These are phyloP conservation scores for Nannochloris sp. DNA, from an alignment of 139 green algal genomes.

Conservation along the genomic window DNA sequence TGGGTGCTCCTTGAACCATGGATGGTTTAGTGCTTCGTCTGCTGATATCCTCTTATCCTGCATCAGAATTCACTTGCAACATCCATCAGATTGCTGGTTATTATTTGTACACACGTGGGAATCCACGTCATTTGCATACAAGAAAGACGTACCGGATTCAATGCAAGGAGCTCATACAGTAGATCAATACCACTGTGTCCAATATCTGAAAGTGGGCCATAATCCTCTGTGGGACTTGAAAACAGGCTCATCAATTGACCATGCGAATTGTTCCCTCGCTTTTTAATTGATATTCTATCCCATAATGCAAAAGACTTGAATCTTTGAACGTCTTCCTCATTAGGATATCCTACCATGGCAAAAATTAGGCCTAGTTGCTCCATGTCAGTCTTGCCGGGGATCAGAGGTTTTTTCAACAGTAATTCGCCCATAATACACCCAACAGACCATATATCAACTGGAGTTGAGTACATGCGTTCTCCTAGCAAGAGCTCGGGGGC, in stretches of 20 bases:
- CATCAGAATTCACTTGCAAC: conserved; percentile 4
- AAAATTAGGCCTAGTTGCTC: conserved; percentile 71
- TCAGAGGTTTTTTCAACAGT: conserved; percentile 41
- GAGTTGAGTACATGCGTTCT: conserved; percentile 60
- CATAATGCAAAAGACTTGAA: conserved; percentile 38
- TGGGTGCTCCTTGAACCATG: conserved; percentile 44
- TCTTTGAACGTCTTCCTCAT: conserved; percentile 63
- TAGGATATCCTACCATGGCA: conserved; percentile 66
- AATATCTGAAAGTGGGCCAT: conserved; percentile 29
- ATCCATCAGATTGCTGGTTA: conserved; percentile 6
- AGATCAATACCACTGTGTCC: conserved; percentile 48
- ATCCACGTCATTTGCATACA: too few relatives aligned
- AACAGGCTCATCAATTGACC: conserved; percentile 37
- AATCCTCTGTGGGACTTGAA: conserved; percentile 15
- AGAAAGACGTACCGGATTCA: conserved; percentile 25
- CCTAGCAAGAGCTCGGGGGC: conserved; percentile 85
- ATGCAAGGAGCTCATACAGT: conserved; percentile 41
- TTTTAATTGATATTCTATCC: conserved; percentile 20
- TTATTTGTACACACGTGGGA: background rate
- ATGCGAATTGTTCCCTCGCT: background rate
- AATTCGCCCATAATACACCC: conserved; percentile 93
- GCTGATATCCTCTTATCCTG: conserved; percentile 31
- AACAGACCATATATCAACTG: conserved; percentile 80
- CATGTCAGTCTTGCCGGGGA: conserved; percentile 62
- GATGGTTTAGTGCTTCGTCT: conserved; percentile 40